phyloP scores from a whole-genome alignment of 176 grass and related monocot species.

The Tuctoria greenei region DNA sequence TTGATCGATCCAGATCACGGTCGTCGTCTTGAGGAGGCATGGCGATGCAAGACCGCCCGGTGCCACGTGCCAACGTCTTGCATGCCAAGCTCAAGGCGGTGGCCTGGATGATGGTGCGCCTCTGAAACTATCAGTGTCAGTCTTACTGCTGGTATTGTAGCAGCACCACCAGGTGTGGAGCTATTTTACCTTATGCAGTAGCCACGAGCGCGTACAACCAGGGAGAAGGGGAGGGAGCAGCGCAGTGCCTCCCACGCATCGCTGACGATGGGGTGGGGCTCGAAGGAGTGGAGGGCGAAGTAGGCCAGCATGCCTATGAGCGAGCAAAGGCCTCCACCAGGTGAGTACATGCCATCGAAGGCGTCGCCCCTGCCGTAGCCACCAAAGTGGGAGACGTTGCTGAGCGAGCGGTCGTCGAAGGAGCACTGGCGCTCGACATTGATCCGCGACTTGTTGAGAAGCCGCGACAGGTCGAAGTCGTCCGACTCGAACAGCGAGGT shows the following conservation, averaged over 20 bases:
- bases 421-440: conserved; percentile 72
- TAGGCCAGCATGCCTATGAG: conserved; percentile 60
- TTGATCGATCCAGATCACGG: too few species aligned
- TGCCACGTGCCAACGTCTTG: too few species aligned
- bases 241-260: conserved; percentile 76
- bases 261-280: conserved; percentile 63
- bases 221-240: conserved; percentile 66
- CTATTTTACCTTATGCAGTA: too few species aligned
- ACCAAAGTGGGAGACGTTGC: conserved; percentile 62
- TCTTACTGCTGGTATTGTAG: not conserved
- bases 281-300: conserved; percentile 58
- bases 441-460: conserved; percentile 67
- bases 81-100: too few species aligned
- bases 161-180: not conserved
- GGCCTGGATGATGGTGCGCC: too few species aligned
- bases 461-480: conserved; percentile 61
- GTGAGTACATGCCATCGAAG: conserved; percentile 73
- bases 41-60: too few species aligned
- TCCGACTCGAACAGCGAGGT: conserved; percentile 60
- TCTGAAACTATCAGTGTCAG: not conserved
- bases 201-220: too few species aligned
- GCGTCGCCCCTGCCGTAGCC: conserved; percentile 33
- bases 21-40: too few species aligned
- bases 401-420: conserved; percentile 71
- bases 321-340: conserved; percentile 56